Percentiles rank a stretch among this genome's conserved stretches.
Evolutionary conservation across 192 early-diverging fungal genomes (phyloP).

Genomic region (Backusella tuberculispora): DNA sequence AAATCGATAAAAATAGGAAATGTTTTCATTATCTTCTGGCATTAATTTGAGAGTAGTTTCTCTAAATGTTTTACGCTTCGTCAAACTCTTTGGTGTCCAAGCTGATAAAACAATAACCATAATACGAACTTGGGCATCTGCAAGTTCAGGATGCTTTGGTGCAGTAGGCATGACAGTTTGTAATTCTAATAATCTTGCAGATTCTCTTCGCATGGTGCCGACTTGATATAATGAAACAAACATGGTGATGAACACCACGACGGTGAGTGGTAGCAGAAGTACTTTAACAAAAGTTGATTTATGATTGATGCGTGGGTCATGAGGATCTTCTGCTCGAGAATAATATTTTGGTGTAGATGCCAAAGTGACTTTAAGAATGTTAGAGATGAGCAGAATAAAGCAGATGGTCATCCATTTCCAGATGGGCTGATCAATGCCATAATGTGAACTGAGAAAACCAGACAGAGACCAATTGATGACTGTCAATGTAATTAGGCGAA

Average conservation of each 20-base stretch:
- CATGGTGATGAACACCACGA: slow-evolving; percentile 60
- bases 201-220: slow-evolving; percentile 42
- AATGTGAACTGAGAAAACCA: slow-evolving; percentile 51
- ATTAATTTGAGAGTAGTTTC: slow-evolving; percentile 52
- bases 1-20: slow-evolving; percentile 56
- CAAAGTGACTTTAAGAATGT: slow-evolving; percentile 42
- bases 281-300: slow-evolving; percentile 42
- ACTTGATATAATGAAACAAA: slow-evolving; percentile 52
- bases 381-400: slow-evolving; percentile 46
- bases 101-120: slow-evolving; percentile 59
- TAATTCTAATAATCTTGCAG: slow-evolving; percentile 28
- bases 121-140: slow-evolving; percentile 46
- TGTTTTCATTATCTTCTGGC: slow-evolving; percentile 43
- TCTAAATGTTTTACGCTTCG: slow-evolving; percentile 51
- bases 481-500: slow-evolving; percentile 54
- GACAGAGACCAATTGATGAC: slow-evolving; percentile 58
- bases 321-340: slow-evolving; percentile 25
- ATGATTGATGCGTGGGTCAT: slow-evolving; percentile 34
- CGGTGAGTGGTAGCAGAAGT: slow-evolving; percentile 52
- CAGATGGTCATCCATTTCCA: slow-evolving; percentile 62
- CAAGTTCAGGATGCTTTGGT: slow-evolving; percentile 27
- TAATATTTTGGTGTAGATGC: slow-evolving; percentile 41
- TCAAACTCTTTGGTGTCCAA: slow-evolving; percentile 56
- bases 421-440: slow-evolving; percentile 59
- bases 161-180: slow-evolving; percentile 38